Base-by-base conservation (phyloP, 1,284 basidiomycete genomes). In the Ustilago curta region DNA sequence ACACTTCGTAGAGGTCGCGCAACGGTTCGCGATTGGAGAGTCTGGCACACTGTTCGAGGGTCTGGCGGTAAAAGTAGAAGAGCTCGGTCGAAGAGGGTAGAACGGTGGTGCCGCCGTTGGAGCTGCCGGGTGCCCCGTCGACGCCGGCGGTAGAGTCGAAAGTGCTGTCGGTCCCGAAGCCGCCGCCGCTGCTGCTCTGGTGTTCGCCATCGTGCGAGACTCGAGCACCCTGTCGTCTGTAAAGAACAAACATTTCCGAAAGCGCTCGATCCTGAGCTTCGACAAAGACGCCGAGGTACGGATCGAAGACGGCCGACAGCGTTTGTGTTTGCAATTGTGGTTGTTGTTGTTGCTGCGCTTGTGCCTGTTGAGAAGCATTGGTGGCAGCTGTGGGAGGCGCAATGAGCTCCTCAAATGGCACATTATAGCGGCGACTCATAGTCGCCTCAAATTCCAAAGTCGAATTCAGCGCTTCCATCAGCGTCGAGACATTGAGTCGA, bases 31-130 rank as follows among this genome's bases (percentile, higher is more conserved):
- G 69, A 27, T 78, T 82, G n/a, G 79, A 79, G 3, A 83, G 67
- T n/a, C 73, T 93, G 1, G 93, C 91, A 83, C 95, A 98, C 83
- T 95, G 93, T 64, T 99, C 97, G 48, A 99, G 86, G 45, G 92
- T 95, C 83, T 97, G 94, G 0, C 92, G 93, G 84, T 99, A 99
- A 85, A 97, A 94, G 85, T 96, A 96, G 87, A 99, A 99, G 39
- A 99, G 87, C 81, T 99, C 95, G 0, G 95, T 98, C 1, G 94
- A 97, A 0, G 93, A 95, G 0, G 94, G 93, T 3, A 98, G 88
- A 0, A 99, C 93, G 1, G 89, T 88, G 47, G 67, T 73, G 8
- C 88, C 88, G 58, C 95, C 93, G 12, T 92, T 85, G 25, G 61
- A 42, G 37, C 54, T 39, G 32, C 58, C 40, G 16, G 59, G 1